Evolutionary conservation across 2,329 filamentous ascomycete genomes (phyloP).

Genomic region (Fusarium lyarnte): DNA sequence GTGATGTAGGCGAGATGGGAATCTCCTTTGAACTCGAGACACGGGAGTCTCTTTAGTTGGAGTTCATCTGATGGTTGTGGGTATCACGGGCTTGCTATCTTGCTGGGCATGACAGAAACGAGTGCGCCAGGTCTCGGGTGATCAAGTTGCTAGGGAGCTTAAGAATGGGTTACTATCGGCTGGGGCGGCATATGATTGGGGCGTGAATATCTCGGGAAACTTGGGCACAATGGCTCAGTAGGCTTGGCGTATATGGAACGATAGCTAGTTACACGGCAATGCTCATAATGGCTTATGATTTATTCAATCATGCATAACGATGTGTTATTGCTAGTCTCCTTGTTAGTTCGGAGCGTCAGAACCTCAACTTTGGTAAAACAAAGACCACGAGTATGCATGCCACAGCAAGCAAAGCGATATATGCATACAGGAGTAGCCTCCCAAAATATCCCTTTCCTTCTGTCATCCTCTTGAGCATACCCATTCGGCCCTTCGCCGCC

Average conservation of each 20-base stretch:
- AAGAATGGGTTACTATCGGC: not conserved
- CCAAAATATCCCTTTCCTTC: slow-evolving; percentile 92
- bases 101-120: not conserved
- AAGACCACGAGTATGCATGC: slow-evolving; percentile 82
- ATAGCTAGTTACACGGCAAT: not conserved
- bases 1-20: not conserved
- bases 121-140: not conserved
- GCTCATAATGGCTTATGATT: not conserved
- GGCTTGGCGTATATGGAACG: not conserved
- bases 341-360: slow-evolving; percentile 49
- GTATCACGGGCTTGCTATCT: not conserved
- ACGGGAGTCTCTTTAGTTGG: not conserved
- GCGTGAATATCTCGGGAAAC: not conserved
- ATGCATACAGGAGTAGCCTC: slow-evolving; percentile 82
- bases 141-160: not conserved
- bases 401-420: slow-evolving; percentile 86
- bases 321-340: not conserved
- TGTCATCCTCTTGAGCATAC: slow-evolving; percentile 78
- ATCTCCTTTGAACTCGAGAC: slow-evolving; percentile 1
- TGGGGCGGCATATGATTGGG: not conserved
- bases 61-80: not conserved
- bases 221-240: not conserved
- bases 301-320: not conserved
- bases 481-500: slow-evolving; percentile 79
- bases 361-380: slow-evolving; percentile 86